phyloP scores from a whole-genome alignment of 2,329 filamentous ascomycete genomes.

The Aspergillus neoniger region DNA sequence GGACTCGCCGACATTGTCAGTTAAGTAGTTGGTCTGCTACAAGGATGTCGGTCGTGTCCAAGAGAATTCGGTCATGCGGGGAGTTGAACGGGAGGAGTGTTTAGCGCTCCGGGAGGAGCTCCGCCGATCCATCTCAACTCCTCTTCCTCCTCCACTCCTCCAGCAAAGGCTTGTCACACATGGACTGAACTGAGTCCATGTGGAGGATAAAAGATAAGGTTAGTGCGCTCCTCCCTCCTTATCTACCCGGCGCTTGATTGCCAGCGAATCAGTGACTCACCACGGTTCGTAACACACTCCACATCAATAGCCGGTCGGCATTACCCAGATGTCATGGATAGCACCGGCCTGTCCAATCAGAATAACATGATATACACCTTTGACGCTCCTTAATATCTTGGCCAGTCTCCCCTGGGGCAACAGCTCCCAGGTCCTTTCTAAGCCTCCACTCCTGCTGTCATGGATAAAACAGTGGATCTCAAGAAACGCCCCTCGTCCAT shows the following conservation, averaged over 20 bases:
- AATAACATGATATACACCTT: neutral
- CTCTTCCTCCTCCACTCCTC: neutral
- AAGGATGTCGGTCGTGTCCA: neutral
- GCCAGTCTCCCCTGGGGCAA: neutral
- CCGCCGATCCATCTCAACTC: slow-evolving; percentile 5
- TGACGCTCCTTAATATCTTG: slow-evolving; percentile 3
- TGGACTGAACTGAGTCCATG: neutral
- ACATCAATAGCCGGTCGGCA: neutral
- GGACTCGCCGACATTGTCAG: neutral
- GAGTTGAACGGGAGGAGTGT: neutral
- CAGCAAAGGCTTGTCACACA: too few species aligned
- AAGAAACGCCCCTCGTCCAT: slow-evolving; percentile 19
- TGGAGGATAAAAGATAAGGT: neutral
- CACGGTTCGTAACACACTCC: neutral
- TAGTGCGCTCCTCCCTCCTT: neutral
- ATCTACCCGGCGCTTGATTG: neutral
- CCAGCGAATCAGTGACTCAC: neutral
- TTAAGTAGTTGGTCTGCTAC: neutral
- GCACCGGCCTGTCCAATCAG: neutral
- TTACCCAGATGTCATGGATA: neutral
- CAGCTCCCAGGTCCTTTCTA: neutral
- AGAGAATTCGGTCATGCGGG: neutral
- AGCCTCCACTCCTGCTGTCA: too few species aligned
- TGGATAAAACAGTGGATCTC: slow-evolving; percentile 15
- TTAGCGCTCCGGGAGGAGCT: slow-evolving; percentile 21